Base-by-base conservation (phyloP, 768 basidiomycete species). In the Infundibulicybe gibba region DNA sequence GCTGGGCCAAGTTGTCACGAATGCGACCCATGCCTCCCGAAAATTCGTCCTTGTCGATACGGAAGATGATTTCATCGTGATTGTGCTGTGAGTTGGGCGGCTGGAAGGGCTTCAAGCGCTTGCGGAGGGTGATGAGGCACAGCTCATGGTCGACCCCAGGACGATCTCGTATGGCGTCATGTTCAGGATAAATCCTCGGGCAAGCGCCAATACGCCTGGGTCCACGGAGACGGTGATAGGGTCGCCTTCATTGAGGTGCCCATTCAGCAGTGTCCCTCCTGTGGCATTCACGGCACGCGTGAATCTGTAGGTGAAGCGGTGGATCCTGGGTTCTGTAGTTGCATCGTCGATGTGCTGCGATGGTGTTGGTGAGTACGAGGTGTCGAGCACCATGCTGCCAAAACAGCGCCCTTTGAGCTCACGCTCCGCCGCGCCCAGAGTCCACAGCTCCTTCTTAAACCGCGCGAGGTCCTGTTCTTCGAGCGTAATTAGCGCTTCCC, bases 31-130 rank as follows among this genome's bases (percentile, higher is more conserved):
- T 87, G 1, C 94, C 92, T 6, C 82, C 79, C 4, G 82, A 80
- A 41, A 97, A 67, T 62, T 98, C 97, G 61, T 98, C 97, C 58
- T 85, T 93, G 72, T 98, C 97, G 48, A 99, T 81, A 13, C 95
- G 80, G 69, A 93, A 99, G 67, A 76, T 50, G 63, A 72, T 47
- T 32, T 65, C 51, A 25, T 25, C 25, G 8, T 25, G 8, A 25
- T 25, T 3, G 8, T 25, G 25, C 19, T 54, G 47, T 13, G 45
- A 41, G 41, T 20, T 13, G 43, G 32, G 49, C 17, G 37, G 2
- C 13, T 25, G 25, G 14, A 14, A n/a, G 35, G 35, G 35, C 17
- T 38, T 38, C 38, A 70, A 51, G 14, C 70, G 76, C 14, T 63
- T 65, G 6, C 70, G 57, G 43, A 90, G 72, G 17, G 65, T 68